Conservation (phyloP, 1,139 yeast species). For the Hyphopichia wangnamkhiaoensis region DNA sequence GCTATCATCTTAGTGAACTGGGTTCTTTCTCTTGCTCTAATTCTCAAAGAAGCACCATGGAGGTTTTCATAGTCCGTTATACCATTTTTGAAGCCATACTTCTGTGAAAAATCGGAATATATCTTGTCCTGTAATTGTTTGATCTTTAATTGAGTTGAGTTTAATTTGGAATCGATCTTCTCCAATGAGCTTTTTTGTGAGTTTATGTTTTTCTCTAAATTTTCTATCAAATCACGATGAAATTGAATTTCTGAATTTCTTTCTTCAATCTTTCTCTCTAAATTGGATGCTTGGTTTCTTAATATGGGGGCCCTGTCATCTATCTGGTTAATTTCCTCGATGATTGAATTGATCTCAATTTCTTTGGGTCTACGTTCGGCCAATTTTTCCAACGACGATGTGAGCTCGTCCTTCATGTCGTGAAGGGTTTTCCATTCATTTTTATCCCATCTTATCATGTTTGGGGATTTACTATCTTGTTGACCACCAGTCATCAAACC, state of each 20-base stretch:
- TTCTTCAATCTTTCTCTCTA: constrained; percentile 56
- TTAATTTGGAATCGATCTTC: constrained; percentile 32
- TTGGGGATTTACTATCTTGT: constrained; percentile 35
- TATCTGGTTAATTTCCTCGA: constrained; percentile 54
- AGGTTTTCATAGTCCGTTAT: constrained; percentile 68
- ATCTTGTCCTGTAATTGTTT: constrained; percentile 42
- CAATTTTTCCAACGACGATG: constrained; percentile 52
- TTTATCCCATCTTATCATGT: constrained; percentile 66
- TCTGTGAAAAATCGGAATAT: constrained; percentile 56
- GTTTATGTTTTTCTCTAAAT: constrained; percentile 17
- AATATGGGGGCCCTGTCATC: constrained; percentile 58
- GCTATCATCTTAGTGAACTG: constrained; percentile 62
- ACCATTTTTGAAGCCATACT: constrained; percentile 50
- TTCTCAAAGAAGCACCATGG: constrained; percentile 63
- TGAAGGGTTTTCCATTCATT: constrained; percentile 62
- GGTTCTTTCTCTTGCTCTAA: constrained; percentile 63
- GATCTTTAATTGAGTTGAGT: constrained; percentile 27
- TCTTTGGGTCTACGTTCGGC: constrained; percentile 54
- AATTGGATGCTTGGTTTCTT: constrained; percentile 49
- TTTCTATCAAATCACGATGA: constrained; percentile 31
- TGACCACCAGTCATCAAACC: constrained; percentile 94
- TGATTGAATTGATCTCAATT: constrained; percentile 54
- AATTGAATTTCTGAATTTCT: constrained; percentile 56
- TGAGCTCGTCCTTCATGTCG: constrained; percentile 61
- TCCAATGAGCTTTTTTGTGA: constrained; percentile 22